Conservation (phyloP, 169 alveolate species). For the Eimeria praecox region DNA sequence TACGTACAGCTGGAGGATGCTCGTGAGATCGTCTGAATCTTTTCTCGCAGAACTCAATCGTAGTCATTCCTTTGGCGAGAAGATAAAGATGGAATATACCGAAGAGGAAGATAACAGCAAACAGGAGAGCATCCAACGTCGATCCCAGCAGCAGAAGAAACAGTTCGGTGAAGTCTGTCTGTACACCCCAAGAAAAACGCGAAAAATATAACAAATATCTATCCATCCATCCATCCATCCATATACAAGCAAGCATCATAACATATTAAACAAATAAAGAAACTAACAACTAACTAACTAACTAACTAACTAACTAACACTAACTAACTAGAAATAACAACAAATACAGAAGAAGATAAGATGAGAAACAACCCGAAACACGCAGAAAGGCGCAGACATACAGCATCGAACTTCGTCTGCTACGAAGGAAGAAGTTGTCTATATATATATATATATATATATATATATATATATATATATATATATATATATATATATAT, state of each 20-base stretch:
- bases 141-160: slow-evolving; percentile 89
- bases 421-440: too few relatives aligned
- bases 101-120: slow-evolving; percentile 87
- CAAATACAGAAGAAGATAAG: too few relatives aligned
- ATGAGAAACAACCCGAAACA: too few relatives aligned
- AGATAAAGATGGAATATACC: slow-evolving; percentile 89
- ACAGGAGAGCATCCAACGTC: slow-evolving; percentile 86
- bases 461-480: too few relatives aligned
- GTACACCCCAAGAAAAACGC: slow-evolving; percentile 2
- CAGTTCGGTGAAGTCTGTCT: slow-evolving; percentile 88
- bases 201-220: background rate
- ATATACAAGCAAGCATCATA: background rate
- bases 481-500: too few relatives aligned
- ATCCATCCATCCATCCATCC: background rate
- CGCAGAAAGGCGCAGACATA: too few relatives aligned
- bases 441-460: too few relatives aligned
- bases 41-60: slow-evolving; percentile 93
- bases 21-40: slow-evolving; percentile 34
- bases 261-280: background rate
- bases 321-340: too few relatives aligned
- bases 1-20: slow-evolving; percentile 28
- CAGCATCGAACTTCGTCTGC: background rate
- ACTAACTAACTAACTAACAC: too few relatives aligned
- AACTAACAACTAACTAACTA: background rate
- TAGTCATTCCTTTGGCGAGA: slow-evolving; percentile 87